Evolutionary conservation across 805 yeast genomes (phyloP).

Genomic region (Wickerhamiella spandovensis): DNA sequence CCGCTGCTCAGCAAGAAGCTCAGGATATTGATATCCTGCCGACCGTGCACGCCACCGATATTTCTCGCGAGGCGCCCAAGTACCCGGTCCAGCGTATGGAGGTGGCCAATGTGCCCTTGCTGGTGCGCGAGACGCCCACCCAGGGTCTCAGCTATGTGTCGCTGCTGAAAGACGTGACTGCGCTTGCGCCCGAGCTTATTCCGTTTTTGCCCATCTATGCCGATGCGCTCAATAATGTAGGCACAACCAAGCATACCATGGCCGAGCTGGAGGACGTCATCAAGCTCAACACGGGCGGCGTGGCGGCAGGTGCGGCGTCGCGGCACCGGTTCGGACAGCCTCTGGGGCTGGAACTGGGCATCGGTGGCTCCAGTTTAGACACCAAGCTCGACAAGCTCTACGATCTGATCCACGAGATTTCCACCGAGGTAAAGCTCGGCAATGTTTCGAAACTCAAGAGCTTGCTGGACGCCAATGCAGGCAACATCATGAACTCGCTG

Average conservation of each 20-base stretch:
- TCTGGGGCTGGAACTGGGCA: constrained; percentile 10
- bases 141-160: constrained; percentile 63
- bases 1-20: constrained; percentile 47
- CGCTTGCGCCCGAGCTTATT: constrained; percentile 47
- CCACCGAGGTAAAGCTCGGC: constrained; percentile 52
- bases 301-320: constrained; percentile 36
- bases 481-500: constrained; percentile 63
- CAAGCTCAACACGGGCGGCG: constrained; percentile 72
- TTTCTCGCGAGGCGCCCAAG: constrained; percentile 40
- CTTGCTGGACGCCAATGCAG: constrained; percentile 57
- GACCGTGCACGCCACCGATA: constrained; percentile 59
- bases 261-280: constrained; percentile 77
- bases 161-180: constrained; percentile 46
- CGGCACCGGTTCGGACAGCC: constrained; percentile 9
- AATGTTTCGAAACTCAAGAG: constrained; percentile 57
- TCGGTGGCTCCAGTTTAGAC: constrained; percentile 30
- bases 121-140: constrained; percentile 25
- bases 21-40: constrained; percentile 78
- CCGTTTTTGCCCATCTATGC: constrained; percentile 66
- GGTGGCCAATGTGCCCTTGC: constrained; percentile 6
- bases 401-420: constrained; percentile 54
- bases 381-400: constrained; percentile 47
- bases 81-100: constrained; percentile 18
- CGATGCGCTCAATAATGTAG: constrained; percentile 71
- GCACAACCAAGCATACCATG: constrained; percentile 60